Conservation (phyloP, 192 early-diverging fungal species). For the Coemansia sp. region DNA sequence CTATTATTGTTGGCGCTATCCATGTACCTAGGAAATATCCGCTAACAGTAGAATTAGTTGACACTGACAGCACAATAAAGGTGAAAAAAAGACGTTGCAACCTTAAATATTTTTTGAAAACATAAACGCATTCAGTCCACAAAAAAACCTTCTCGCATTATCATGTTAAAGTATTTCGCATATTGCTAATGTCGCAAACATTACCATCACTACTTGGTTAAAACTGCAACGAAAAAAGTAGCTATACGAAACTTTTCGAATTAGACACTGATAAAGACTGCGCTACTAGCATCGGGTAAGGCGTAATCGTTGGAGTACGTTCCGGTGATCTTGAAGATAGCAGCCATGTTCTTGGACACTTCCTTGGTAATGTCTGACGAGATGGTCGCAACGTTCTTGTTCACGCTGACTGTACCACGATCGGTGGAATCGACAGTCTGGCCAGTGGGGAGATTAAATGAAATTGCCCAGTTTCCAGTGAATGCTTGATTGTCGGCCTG, state of each 20-base stretch:
- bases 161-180: no score
- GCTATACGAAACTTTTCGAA: background rate
- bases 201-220: background rate
- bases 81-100: no score
- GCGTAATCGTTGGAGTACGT: constrained; percentile 33
- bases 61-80: no score
- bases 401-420: constrained; percentile 30
- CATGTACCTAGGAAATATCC: background rate
- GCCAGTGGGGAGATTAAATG: constrained; percentile 38
- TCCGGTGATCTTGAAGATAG: constrained; percentile 43
- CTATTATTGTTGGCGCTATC: background rate
- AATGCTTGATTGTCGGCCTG: constrained; percentile 43
- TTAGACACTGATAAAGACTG: constrained; percentile 24
- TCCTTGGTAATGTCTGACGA: constrained; percentile 35
- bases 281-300: constrained; percentile 36
- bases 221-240: background rate
- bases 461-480: constrained; percentile 49
- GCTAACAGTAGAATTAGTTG: no score
- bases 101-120: no score
- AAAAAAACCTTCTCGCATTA: no score
- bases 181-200: background rate
- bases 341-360: constrained; percentile 43
- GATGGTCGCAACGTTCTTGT: constrained; percentile 34
- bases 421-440: constrained; percentile 48
- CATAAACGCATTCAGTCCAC: no score